A percentile compares a stretch with the other conserved stretches of the same genome.
phyloP scores from a whole-genome alignment of 371 early-diverging fungal genomes.

The Mortierella sp. region DNA sequence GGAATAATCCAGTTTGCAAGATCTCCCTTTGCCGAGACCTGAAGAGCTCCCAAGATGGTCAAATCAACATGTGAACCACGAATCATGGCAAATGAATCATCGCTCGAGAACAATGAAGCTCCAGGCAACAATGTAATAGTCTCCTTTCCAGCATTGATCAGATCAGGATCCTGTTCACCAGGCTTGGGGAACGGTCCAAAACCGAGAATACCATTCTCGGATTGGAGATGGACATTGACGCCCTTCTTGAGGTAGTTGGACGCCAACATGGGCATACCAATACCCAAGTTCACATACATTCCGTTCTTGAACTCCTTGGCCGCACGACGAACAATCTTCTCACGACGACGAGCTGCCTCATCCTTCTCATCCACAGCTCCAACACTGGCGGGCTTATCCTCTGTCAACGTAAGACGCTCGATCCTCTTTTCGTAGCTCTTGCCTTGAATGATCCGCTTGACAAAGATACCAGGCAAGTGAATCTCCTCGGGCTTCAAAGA shows the following conservation, averaged over 20 bases:
- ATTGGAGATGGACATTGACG: conserved; percentile 75
- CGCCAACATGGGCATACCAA: conserved; percentile 82
- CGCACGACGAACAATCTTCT: conserved; percentile 73
- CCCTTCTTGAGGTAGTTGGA: conserved; percentile 73
- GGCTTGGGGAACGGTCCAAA: conserved; percentile 76
- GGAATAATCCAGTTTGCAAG: conserved; percentile 83
- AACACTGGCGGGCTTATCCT: conserved; percentile 33
- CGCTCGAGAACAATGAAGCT: conserved; percentile 67
- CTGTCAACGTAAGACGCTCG: conserved; percentile 64
- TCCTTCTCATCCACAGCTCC: conserved; percentile 32
- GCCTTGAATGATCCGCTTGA: conserved; percentile 72
- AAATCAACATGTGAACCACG: conserved; percentile 73
- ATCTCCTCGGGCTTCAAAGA: conserved; percentile 71
- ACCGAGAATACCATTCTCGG: conserved; percentile 78
- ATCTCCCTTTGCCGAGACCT: conserved; percentile 73
- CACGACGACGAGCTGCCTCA: conserved; percentile 62
- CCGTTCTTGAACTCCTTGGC: conserved; percentile 80
- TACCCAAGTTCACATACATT: conserved; percentile 77
- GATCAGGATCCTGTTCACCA: conserved; percentile 72
- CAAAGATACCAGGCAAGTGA: conserved; percentile 76
- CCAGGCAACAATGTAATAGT: conserved; percentile 72
- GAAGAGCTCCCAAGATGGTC: conserved; percentile 75
- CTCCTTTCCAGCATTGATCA: conserved; percentile 79
- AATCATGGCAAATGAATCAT: conserved; percentile 77
- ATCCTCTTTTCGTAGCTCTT: conserved; percentile 75